These are phyloP conservation scores for Fraxinus excelsior DNA, from an alignment of 257 asterid genomes.

Conservation along the genomic window DNA sequence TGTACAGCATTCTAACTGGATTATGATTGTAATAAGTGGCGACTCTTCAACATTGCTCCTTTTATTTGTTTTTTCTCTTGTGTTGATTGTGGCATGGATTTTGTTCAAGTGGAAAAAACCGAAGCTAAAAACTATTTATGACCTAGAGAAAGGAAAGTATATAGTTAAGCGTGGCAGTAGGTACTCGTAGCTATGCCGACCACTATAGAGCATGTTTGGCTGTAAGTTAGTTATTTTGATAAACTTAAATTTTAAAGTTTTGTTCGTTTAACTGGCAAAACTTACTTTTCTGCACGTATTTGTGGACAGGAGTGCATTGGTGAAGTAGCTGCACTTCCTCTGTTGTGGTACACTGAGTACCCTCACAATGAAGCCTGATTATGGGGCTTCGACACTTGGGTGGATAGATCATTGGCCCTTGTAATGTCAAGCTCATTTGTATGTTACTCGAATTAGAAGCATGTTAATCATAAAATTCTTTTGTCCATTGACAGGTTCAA, in stretches of 20 bases:
- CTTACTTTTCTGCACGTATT: not conserved
- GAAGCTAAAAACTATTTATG: slow-evolving; percentile 85
- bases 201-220: slow-evolving; percentile 9
- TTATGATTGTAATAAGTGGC: slow-evolving; percentile 36
- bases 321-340: slow-evolving; percentile 19
- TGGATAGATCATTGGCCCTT: slow-evolving; percentile 2
- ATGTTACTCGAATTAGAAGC: slow-evolving; percentile 6
- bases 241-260: not conserved
- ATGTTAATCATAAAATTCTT: slow-evolving; percentile 11
- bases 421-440: slow-evolving; percentile 5
- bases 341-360: not conserved
- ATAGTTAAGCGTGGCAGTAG: slow-evolving; percentile 74
- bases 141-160: slow-evolving; percentile 93
- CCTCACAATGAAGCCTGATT: not conserved
- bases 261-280: not conserved
- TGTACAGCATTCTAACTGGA: slow-evolving; percentile 42
- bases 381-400: slow-evolving; percentile 10
- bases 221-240: not conserved
- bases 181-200: slow-evolving; percentile 46
- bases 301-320: slow-evolving; percentile 3
- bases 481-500: slow-evolving; percentile 32
- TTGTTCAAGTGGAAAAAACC: slow-evolving; percentile 69
- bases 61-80: slow-evolving; percentile 45
- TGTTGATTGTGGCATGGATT: slow-evolving; percentile 46
- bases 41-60: slow-evolving; percentile 46